A percentile compares a stretch with the other conserved stretches of the same genome.
phyloP scores from a whole-genome alignment of 192 early-diverging fungal genomes.

The Chytriomyces confervae region DNA sequence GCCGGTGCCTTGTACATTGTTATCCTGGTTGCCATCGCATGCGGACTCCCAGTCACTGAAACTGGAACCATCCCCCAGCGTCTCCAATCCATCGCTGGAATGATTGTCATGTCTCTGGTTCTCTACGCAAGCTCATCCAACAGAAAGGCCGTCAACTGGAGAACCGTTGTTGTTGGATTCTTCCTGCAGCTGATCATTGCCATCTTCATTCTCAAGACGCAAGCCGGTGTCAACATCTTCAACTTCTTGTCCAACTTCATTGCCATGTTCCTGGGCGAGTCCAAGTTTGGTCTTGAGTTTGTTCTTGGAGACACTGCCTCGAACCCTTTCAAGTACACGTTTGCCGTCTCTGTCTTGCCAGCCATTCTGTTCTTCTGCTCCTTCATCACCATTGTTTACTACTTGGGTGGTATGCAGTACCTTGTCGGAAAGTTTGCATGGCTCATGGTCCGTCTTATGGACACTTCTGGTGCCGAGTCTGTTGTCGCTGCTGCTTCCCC shows the following conservation, averaged over 20 bases:
- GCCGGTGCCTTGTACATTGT: constrained; percentile 57
- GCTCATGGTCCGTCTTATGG: constrained; percentile 70
- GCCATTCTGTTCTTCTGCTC: constrained; percentile 89
- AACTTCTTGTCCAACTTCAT: constrained; percentile 66
- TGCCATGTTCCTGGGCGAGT: constrained; percentile 68
- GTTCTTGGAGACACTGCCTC: constrained; percentile 64
- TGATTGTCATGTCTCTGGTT: constrained; percentile 59
- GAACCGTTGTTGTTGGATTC: constrained; percentile 71
- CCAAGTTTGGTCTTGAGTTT: constrained; percentile 71
- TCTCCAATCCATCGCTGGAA: constrained; percentile 78
- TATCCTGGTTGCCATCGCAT: constrained; percentile 63
- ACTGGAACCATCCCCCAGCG: constrained; percentile 69
- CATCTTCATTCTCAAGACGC: constrained; percentile 76
- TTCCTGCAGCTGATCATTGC: constrained; percentile 81
- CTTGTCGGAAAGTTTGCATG: constrained; percentile 68
- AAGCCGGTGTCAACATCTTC: constrained; percentile 76
- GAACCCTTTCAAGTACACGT: constrained; percentile 46
- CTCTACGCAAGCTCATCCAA: constrained; percentile 65
- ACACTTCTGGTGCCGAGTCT: constrained; percentile 81
- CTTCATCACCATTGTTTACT: constrained; percentile 83
- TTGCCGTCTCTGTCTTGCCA: constrained; percentile 78
- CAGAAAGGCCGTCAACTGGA: constrained; percentile 72
- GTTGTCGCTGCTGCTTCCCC: constrained; percentile 85
- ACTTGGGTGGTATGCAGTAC: constrained; percentile 84
- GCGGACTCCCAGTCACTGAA: constrained; percentile 49